phyloP scores from a whole-genome alignment of 1,284 basidiomycete species.

The Trichosporon sp. region DNA sequence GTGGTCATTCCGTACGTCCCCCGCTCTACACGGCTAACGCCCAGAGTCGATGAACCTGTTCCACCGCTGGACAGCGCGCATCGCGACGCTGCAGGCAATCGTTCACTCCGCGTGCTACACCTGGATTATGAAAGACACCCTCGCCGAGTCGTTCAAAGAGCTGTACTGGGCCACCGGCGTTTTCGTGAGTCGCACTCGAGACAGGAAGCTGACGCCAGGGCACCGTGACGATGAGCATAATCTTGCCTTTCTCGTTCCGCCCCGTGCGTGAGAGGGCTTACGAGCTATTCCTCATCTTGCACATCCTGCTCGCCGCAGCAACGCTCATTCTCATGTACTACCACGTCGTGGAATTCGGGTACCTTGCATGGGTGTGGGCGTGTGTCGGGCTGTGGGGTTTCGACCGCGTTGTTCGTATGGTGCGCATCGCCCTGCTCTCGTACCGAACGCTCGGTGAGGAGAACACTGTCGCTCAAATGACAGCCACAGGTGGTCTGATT shows the following conservation, averaged over 20 bases:
- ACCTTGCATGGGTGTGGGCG: conserved; percentile 24
- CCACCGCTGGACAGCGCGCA: conserved; percentile 29
- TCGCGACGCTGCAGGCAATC: conserved; percentile 25
- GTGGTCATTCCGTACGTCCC: conserved; percentile 29
- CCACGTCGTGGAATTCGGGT: conserved; percentile 26
- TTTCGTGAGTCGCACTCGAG: conserved; percentile 14
- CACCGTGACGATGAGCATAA: conserved; percentile 18
- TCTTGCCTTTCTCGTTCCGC: conserved; percentile 25
- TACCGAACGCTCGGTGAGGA: neutral
- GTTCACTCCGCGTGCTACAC: conserved; percentile 26
- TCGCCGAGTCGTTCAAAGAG: conserved; percentile 7
- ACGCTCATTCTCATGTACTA: conserved; percentile 25
- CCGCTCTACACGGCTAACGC: too few species aligned
- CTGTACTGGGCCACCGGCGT: conserved; percentile 27
- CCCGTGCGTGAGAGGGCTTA: conserved; percentile 24
- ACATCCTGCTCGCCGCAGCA: conserved; percentile 26
- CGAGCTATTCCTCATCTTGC: conserved; percentile 30
- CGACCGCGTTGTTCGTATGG: conserved; percentile 6
- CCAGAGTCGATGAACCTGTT: conserved; percentile 25
- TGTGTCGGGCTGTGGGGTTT: conserved; percentile 29
- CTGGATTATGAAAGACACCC: conserved; percentile 8
- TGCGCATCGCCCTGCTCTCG: conserved; percentile 23
- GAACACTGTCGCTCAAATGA: conserved; percentile 15
- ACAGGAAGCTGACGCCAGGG: conserved; percentile 13
- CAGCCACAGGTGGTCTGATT: conserved; percentile 19